Evolutionary conservation across 331 rosid species (phyloP).

Genomic region (Spiraea crenata): DNA sequence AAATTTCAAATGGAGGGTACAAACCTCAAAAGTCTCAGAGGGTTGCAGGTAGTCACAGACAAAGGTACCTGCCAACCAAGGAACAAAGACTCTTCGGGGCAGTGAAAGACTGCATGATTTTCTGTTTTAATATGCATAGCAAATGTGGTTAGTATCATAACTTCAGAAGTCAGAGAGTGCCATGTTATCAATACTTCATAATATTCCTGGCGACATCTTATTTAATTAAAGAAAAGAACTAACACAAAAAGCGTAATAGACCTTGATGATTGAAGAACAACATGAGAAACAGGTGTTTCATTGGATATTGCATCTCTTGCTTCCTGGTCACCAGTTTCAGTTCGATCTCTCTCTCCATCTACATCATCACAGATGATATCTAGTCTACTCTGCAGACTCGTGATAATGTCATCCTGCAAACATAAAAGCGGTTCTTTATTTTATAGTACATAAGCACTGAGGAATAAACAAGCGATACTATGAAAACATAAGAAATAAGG

Average conservation of each 20-base stretch:
- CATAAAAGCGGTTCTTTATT: conserved; percentile 17
- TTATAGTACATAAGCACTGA: not conserved
- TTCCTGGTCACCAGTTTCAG: conserved; percentile 37
- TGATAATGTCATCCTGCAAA: conserved; percentile 77
- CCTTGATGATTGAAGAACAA: conserved; percentile 50
- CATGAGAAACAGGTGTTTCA: conserved; percentile 54
- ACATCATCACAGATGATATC: conserved; percentile 85
- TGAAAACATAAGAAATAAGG: not conserved
- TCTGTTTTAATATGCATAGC: conserved; percentile 38
- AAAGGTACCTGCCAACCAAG: conserved; percentile 67
- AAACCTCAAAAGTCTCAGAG: conserved; percentile 78
- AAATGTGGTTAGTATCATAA: conserved; percentile 7
- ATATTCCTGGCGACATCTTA: not conserved
- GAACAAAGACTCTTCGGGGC: conserved; percentile 86
- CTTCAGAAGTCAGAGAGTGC: not conserved
- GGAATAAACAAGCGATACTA: not conserved
- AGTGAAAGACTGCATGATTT: conserved; percentile 59
- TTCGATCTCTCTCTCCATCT: conserved; percentile 43
- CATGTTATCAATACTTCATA: not conserved
- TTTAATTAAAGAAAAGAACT: not conserved
- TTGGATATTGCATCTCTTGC: conserved; percentile 37
- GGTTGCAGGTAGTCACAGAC: conserved; percentile 88
- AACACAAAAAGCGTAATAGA: conserved; percentile 18
- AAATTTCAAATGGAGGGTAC: conserved; percentile 16
- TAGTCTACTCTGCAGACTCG: conserved; percentile 81